These are phyloP conservation scores for Glaciozyma antarctica DNA, from an alignment of 768 basidiomycete genomes.

Conservation along the genomic window DNA sequence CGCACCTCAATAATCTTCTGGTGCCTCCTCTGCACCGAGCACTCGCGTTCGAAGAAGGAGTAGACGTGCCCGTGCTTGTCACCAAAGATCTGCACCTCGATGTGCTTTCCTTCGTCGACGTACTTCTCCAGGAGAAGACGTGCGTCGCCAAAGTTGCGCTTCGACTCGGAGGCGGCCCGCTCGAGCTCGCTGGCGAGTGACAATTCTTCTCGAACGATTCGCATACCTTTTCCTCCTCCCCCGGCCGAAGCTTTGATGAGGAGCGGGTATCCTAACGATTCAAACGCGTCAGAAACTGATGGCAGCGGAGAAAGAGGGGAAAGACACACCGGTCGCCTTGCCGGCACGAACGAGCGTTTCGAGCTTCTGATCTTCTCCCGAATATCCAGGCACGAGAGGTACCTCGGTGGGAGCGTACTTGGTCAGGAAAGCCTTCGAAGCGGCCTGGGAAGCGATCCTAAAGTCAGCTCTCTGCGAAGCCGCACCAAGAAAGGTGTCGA, in stretches of 20 bases:
- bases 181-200: conserved; percentile 43
- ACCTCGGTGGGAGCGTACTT: conserved; percentile 34
- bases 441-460: neutral
- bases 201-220: conserved; percentile 45
- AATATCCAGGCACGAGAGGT: conserved; percentile 51
- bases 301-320: neutral
- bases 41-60: conserved; percentile 1
- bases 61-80: conserved; percentile 3
- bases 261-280: conserved; percentile 49
- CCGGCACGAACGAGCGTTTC: conserved; percentile 45
- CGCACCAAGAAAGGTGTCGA: neutral
- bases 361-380: conserved; percentile 41
- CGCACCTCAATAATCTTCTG: conserved; percentile 58
- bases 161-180: conserved; percentile 32
- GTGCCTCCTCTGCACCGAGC: conserved; percentile 51
- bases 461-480: neutral
- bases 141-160: conserved; percentile 11
- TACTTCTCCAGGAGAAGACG: neutral
- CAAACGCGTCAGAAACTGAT: neutral
- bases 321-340: conserved; percentile 15
- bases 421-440: neutral
- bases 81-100: conserved; percentile 1
- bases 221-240: conserved; percentile 60
- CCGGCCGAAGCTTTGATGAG: conserved; percentile 61
- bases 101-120: conserved; percentile 1